Base-by-base conservation (phyloP, 1,284 basidiomycete species). In the Moesziomyces parantarcticus region DNA sequence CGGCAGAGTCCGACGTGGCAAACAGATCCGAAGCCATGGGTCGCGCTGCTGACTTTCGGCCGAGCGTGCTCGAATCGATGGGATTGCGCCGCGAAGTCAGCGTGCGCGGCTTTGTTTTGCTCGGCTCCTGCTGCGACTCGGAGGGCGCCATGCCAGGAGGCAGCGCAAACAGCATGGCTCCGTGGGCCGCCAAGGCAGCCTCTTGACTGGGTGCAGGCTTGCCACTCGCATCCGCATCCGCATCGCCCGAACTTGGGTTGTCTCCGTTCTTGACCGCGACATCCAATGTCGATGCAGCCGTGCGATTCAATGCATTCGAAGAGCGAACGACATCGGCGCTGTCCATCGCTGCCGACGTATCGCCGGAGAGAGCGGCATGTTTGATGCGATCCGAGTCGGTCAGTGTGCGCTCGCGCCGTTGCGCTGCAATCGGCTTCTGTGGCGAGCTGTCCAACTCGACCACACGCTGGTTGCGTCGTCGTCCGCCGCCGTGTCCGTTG, bases 341-440 rank as follows among this genome's bases (percentile, higher is more conserved):
- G 2, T 50, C 61, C 50, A 70, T 54, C 9, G 67, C 67, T 9
- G 40, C 62, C 11, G 25, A n/a, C 9, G 26, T 46, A 22, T 71
- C 40, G 3, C 67, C 61, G 4, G 61, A 39, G 11, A 65, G 47
- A 1, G 69, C 76, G 3, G 76, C 73, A 14, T 65, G 58, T 32
- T 73, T 76, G 65, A 77, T 70, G 13, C 50, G 44, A 46, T 76
- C 69, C 46, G 76, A 69, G 5, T 75, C 73, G 13, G 64, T 65
- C 14, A 74, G 39, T 16, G 53, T 56, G 7, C 52, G 36, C 36
- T 61, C 55, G 13, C 54, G 52, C 7, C 9, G 48, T 22, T 47
- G 21, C 10, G 34, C 21, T 14, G 39, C 45, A 3, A n/a, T 13
- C 5, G 57, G 56, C 46, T 69, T 64, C 13, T 53, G 59, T 11